Evolutionary conservation across 1,139 yeast species (phyloP).

Genomic region (Suhomyces anneliseae): DNA sequence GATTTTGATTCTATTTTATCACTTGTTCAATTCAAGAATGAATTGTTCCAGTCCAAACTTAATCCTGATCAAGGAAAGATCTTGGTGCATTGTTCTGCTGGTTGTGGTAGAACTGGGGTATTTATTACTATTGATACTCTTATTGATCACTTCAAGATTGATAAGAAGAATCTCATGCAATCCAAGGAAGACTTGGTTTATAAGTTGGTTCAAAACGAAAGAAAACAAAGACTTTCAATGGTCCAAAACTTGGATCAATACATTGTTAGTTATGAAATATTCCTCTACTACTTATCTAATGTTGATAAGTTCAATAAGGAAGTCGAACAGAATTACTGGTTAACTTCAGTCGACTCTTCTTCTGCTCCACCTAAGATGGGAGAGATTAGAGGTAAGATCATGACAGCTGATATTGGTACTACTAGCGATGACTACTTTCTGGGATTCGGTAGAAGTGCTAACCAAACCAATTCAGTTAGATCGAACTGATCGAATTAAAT

Average conservation of each 20-base stretch:
- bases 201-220: conserved; percentile 40
- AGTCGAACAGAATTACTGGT: not conserved
- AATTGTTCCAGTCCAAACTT: conserved; percentile 24
- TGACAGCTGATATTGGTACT: conserved; percentile 4
- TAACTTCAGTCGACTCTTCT: not conserved
- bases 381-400: conserved; percentile 2
- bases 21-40: conserved; percentile 51
- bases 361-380: not conserved
- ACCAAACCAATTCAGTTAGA: conserved; percentile 10
- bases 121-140: conserved; percentile 20
- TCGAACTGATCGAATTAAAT: conserved; percentile 7
- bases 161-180: conserved; percentile 7
- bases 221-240: conserved; percentile 48
- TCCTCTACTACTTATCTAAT: conserved; percentile 28
- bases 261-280: conserved; percentile 43
- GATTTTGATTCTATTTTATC: conserved; percentile 52
- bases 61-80: conserved; percentile 19
- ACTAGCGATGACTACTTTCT: conserved; percentile 14
- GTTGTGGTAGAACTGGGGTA: conserved; percentile 20
- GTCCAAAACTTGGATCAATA: conserved; percentile 49
- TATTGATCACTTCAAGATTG: conserved; percentile 12
- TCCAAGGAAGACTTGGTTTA: conserved; percentile 24
- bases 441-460: conserved; percentile 7
- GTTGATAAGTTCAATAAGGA: conserved; percentile 5
- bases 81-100: conserved; percentile 29